Conservation (phyloP, 2,329 filamentous ascomycete species). For the Pyrenochaeta sp. region DNA sequence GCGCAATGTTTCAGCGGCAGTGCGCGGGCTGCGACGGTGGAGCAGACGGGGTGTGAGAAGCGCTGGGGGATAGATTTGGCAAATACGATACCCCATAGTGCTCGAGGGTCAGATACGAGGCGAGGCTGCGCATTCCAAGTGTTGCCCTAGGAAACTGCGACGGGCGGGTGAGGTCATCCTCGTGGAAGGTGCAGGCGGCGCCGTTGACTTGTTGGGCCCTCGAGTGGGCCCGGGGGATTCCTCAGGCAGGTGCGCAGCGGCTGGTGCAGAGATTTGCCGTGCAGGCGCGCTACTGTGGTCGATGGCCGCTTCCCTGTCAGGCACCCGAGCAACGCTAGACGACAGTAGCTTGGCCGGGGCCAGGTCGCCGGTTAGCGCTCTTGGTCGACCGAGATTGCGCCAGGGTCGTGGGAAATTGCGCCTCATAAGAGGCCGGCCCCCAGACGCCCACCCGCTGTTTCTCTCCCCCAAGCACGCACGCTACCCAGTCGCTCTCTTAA, state of each 20-base stretch:
- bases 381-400: constrained; percentile 31
- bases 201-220: background rate
- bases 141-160: constrained; percentile 5
- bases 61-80: background rate
- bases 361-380: constrained; percentile 14
- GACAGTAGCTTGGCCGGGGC: background rate
- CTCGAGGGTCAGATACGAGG: background rate
- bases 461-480: constrained; percentile 7
- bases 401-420: constrained; percentile 34
- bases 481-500: constrained; percentile 22
- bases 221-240: background rate
- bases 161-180: background rate
- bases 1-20: constrained; percentile 31
- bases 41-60: constrained; percentile 29
- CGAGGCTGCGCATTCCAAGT: background rate
- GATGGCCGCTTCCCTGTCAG: constrained; percentile 19
- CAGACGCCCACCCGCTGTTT: constrained; percentile 30
- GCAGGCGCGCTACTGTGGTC: constrained; percentile 3
- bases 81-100: background rate
- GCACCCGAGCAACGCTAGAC: constrained; percentile 14
- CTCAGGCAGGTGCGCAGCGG: background rate
- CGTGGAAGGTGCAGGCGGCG: background rate
- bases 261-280: constrained; percentile 15
- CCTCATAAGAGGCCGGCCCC: constrained; percentile 29
- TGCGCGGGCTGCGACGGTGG: constrained; percentile 25